Base-by-base conservation (phyloP, 805 yeast genomes). In the Lachancea fermentati region DNA sequence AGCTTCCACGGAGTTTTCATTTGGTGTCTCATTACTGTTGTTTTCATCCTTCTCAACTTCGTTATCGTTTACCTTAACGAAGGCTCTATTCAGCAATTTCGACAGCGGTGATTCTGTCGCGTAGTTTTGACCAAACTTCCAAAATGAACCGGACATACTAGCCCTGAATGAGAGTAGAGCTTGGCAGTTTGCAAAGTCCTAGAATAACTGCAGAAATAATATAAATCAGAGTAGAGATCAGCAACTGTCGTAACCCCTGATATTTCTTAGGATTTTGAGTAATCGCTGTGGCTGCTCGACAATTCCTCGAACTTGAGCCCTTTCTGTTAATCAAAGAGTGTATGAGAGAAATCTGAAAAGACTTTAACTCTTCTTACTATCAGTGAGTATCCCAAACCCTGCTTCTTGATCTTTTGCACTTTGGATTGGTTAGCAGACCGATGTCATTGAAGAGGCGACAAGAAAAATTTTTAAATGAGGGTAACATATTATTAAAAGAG, bases 111-210 rank as follows among this genome's bases (percentile, higher is more conserved):
- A 74, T 29, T 72, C 76, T 30, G 69, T 62, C 37, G 73, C 64
- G 57, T 75, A 78, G 48, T 73, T 80, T 54, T 73, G 77, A 11
- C 77, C 77, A 55, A 74, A 73, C 47, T 75, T 72, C 84, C 84
- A 78, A 54, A 76, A 78, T 19, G 81, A 63, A 5, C 67, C 63
- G 2, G 71, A 63, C 71, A 67, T 67, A 19, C 25, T 29, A 7
- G 26, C 26, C 26, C 26, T 22, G 11, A 22, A 7, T 22, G 26
- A 22, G 11, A 11, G 11, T 22, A 22, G 11, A 22, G 11, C 11
- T 22, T 22, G 11, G 26, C 26, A 22, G 26, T 22, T 22, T 22
- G 26, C 11, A 11, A 22, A 22, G 26, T 11, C 11, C 26, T 11
- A 22, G 11, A 22, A 7, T 7, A 22, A 7, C 11, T 22, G 9